Conservation (phyloP, 1,284 basidiomycete genomes). For the Violaceomyces palustris region DNA sequence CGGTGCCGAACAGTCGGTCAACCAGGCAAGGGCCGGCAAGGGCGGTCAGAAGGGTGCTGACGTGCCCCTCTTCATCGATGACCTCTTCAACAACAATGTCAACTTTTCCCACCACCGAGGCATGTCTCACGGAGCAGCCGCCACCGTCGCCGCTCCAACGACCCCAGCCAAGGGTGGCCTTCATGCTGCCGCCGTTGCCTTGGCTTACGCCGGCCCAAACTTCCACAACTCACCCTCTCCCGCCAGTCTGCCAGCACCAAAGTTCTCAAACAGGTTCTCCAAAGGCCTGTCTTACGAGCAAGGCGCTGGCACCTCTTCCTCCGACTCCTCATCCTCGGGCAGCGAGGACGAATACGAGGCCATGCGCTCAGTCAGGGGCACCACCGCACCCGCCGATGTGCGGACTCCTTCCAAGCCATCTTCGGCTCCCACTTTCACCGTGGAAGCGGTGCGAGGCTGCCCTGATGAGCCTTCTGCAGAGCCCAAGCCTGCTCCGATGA, state of each 20-base stretch:
- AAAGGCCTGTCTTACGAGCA: constrained; percentile 12
- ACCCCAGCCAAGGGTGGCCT: too few relatives aligned
- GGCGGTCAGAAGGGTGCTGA: constrained; percentile 13
- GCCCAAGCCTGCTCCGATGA: constrained; percentile 10
- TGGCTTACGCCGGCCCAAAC: constrained; percentile 44
- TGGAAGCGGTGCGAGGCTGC: background rate
- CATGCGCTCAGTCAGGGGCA: constrained; percentile 18
- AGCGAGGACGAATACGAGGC: constrained; percentile 25
- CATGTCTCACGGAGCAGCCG: too few relatives aligned
- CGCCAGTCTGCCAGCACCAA: constrained; percentile 41
- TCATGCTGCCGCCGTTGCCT: constrained; percentile 16
- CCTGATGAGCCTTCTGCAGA: constrained; percentile 7
- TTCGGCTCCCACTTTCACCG: constrained; percentile 3
- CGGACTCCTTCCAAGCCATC: constrained; percentile 13
- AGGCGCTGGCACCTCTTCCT: constrained; percentile 10
- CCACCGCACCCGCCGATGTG: constrained; percentile 28
- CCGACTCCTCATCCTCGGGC: constrained; percentile 10
- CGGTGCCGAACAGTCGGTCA: constrained; percentile 13
- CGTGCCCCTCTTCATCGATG: constrained; percentile 24
- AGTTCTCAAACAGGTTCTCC: constrained; percentile 24
- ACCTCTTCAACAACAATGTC: constrained; percentile 27
- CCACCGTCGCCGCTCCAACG: too few relatives aligned
- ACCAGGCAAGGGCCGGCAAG: constrained; percentile 10
- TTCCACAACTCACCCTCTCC: constrained; percentile 48
- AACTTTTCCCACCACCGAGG: too few relatives aligned